Evolutionary conservation across 2,329 filamentous ascomycete genomes (phyloP).

Genomic region (Xylariaceae sp.): DNA sequence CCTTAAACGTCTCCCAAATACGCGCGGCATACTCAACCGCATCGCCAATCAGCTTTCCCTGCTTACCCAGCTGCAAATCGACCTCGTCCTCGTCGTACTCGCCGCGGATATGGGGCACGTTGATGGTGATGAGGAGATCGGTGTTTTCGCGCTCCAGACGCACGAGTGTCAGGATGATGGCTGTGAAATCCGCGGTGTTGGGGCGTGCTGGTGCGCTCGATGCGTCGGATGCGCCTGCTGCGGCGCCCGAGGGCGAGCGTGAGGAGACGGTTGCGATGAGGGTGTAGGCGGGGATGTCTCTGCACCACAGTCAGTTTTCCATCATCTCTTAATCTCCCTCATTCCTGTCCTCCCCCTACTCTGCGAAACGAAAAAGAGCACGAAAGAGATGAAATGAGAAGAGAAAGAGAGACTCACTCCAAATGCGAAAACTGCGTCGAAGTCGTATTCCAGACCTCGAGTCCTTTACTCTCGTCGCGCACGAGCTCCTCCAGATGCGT

Average conservation of each 20-base stretch:
- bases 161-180: slow-evolving; percentile 70
- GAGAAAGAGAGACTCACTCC: slow-evolving; percentile 36
- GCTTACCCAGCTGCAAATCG: slow-evolving; percentile 58
- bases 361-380: background rate
- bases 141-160: slow-evolving; percentile 69
- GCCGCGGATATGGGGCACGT: slow-evolving; percentile 75
- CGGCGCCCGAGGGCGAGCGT: slow-evolving; percentile 10
- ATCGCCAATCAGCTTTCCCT: slow-evolving; percentile 63
- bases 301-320: slow-evolving; percentile 29
- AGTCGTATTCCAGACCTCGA: slow-evolving; percentile 63
- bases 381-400: background rate
- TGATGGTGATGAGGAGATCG: slow-evolving; percentile 80
- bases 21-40: slow-evolving; percentile 61
- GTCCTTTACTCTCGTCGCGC: slow-evolving; percentile 55
- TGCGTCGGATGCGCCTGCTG: slow-evolving; percentile 28
- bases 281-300: slow-evolving; percentile 58
- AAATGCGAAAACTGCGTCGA: slow-evolving; percentile 54
- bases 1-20: slow-evolving; percentile 68
- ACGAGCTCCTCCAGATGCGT: slow-evolving; percentile 66
- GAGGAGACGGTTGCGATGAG: slow-evolving; percentile 62
- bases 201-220: slow-evolving; percentile 28
- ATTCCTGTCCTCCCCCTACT: too few species aligned
- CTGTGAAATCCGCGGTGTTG: slow-evolving; percentile 58
- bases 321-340: too few species aligned
- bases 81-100: slow-evolving; percentile 70